phyloP scores from a whole-genome alignment of 495 filamentous ascomycete species.

The Penicillium taxi region DNA sequence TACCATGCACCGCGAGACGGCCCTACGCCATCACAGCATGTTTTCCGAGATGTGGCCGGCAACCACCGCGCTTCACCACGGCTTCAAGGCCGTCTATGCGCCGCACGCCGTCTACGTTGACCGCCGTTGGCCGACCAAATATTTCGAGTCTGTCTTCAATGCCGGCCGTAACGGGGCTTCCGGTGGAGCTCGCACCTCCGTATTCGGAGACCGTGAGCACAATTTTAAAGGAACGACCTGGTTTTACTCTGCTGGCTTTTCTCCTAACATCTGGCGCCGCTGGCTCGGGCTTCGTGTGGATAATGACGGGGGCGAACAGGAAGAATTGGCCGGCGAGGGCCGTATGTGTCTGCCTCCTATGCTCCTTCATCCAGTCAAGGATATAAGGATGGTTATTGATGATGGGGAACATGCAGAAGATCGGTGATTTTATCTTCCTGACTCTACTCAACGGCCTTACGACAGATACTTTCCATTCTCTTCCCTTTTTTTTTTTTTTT shows the following conservation, averaged over 20 bases:
- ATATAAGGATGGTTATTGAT: slow-evolving; percentile 69
- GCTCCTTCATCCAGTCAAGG: slow-evolving; percentile 91
- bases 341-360: slow-evolving; percentile 91
- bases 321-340: slow-evolving; percentile 67
- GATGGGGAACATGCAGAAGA: slow-evolving; percentile 27
- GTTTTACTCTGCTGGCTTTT: slow-evolving; percentile 90
- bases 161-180: slow-evolving; percentile 73
- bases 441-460: neutral
- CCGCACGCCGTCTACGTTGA: slow-evolving; percentile 91
- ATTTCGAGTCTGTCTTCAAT: slow-evolving; percentile 78
- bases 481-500: slow-evolving; percentile 2
- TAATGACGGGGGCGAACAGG: slow-evolving; percentile 78
- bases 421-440: slow-evolving; percentile 6
- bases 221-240: slow-evolving; percentile 84
- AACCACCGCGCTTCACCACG: slow-evolving; percentile 80
- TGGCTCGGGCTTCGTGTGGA: slow-evolving; percentile 84
- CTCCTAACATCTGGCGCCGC: slow-evolving; percentile 71
- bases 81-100: slow-evolving; percentile 88
- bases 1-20: slow-evolving; percentile 86
- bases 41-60: slow-evolving; percentile 97
- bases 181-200: slow-evolving; percentile 60
- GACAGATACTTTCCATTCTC: slow-evolving; percentile 1
- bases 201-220: slow-evolving; percentile 83
- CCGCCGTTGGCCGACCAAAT: slow-evolving; percentile 73
- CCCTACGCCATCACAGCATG: slow-evolving; percentile 71